Base-by-base conservation (phyloP, 1,139 yeast species). In the Hanseniaspora gamundiae region DNA sequence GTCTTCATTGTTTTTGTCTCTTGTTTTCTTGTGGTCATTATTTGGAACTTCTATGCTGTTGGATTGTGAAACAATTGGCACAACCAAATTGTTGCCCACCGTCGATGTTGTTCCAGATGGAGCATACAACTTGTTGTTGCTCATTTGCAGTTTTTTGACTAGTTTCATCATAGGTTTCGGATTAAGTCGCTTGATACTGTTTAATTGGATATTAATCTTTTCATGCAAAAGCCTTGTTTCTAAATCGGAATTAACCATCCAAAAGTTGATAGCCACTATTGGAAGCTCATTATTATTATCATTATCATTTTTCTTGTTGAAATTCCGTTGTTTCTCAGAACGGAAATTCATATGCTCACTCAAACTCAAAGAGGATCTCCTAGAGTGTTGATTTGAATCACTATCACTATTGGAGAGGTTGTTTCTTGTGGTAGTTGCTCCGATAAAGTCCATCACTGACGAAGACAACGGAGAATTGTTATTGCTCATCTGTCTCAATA, bases 221-320 rank as follows among this genome's bases (percentile, higher is more conserved):
- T 48, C 49, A n/a, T 36, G 24, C 38, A 48, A 26, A 13, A 47
- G 42, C 22, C 42, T 46, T 7, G 48, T 38, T 7, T 45, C 39
- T 27, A 48, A 39, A 21, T 48, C 50, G 24, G 38, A 24, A 9
- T 41, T 43, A 11, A 22, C 27, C 19, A 42, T 17, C 49, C 49
- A 48, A 39, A 44, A 48, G 21, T 42, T 47, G 16, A 4, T 36
- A 14, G n/a, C 38, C 38, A 2, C 19, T n/a, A n/a, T 14, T 21
- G 36, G 17, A 10, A 20, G 30, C 16, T 30, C 29, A 42, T 42
- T 39, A 21, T 41, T 40, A 13, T n/a, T n/a, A 22, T 19, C 9
- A 33, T 17, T 17, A 36, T 17, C 9, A 24, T 26, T 9, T n/a
- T 10, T 35, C 4, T 27, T 14, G 11, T 21, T 42, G 16, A 21